phyloP scores from a whole-genome alignment of 176 grass and related monocot species.

The Themeda triandra region DNA sequence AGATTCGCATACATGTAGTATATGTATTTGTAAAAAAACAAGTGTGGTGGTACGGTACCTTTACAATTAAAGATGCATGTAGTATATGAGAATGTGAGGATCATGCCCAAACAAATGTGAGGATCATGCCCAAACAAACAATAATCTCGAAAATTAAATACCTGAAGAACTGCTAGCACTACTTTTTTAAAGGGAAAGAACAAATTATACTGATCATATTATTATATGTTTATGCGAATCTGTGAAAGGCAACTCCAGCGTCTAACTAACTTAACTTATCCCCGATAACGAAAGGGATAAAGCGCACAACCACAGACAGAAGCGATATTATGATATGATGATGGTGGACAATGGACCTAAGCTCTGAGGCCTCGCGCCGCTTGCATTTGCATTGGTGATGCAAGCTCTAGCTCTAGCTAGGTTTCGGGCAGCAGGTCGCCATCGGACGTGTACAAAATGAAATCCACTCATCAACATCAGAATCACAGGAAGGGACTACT shows the following conservation, averaged over 20 bases:
- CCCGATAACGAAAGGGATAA: background rate
- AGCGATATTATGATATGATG: background rate
- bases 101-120: background rate
- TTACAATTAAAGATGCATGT: background rate
- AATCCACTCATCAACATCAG: constrained; percentile 16
- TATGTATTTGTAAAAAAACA: too few relatives aligned
- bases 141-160: background rate
- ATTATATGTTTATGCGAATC: background rate
- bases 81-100: background rate
- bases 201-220: background rate
- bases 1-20: background rate
- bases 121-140: too few relatives aligned
- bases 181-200: background rate
- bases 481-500: background rate
- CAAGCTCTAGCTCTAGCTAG: background rate
- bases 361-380: background rate
- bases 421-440: constrained; percentile 36
- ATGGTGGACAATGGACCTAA: background rate
- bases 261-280: background rate
- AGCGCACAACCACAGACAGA: background rate
- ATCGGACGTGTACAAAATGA: constrained; percentile 18
- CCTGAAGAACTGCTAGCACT: background rate
- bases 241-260: background rate
- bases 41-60: background rate
- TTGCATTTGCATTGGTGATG: background rate